Evolutionary conservation across 148 eudicot genomes (phyloP).

Genomic region (Hydrangea macrophylla): DNA sequence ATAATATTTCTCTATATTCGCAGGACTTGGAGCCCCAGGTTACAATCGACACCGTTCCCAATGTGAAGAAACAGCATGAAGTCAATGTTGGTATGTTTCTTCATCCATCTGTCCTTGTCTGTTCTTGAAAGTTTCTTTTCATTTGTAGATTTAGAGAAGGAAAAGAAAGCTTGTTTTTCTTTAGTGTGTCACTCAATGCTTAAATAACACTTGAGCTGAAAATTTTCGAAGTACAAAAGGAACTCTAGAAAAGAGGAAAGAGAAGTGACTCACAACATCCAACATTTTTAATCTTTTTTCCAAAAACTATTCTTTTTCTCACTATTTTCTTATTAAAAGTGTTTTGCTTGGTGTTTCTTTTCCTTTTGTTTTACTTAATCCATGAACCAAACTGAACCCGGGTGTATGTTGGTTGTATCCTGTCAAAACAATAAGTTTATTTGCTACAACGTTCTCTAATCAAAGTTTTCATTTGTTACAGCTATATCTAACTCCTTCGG

Average conservation of each 20-base stretch:
- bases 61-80: slow-evolving; percentile 14
- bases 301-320: too few species aligned
- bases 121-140: neutral
- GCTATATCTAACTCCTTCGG: slow-evolving; percentile 18
- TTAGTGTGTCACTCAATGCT: too few species aligned
- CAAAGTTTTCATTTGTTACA: neutral
- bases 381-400: neutral
- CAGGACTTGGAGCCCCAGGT: slow-evolving; percentile 21
- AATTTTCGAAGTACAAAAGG: too few species aligned
- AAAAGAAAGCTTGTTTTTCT: neutral
- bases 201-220: too few species aligned
- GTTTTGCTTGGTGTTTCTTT: too few species aligned
- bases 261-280: neutral
- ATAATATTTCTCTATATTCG: neutral
- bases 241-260: neutral
- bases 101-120: neutral
- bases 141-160: neutral
- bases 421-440: neutral
- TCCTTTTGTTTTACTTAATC: too few species aligned
- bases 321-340: too few species aligned
- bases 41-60: slow-evolving; percentile 14
- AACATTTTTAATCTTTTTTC: too few species aligned
- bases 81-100: slow-evolving; percentile 18
- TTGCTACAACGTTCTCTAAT: neutral
- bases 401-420: neutral